A percentile compares a stretch with the other conserved stretches of the same genome.
phyloP scores from a whole-genome alignment of 2,329 filamentous ascomycete genomes.

The Penicillium sp. region DNA sequence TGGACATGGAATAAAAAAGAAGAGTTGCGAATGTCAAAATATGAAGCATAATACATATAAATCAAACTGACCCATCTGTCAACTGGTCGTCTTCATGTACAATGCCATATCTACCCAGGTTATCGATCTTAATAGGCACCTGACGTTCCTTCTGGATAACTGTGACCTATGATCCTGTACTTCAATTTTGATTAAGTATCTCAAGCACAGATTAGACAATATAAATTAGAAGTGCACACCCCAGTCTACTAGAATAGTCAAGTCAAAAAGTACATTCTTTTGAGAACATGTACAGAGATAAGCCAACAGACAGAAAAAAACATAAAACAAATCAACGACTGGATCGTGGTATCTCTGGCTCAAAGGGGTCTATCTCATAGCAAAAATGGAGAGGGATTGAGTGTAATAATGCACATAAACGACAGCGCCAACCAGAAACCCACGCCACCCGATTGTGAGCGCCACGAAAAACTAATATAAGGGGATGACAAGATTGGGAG shows the following conservation, averaged over 20 bases:
- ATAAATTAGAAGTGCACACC: background rate
- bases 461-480: slow-evolving; percentile 21
- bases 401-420: slow-evolving; percentile 32
- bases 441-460: slow-evolving; percentile 33
- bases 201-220: background rate
- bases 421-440: slow-evolving; percentile 38
- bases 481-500: slow-evolving; percentile 11
- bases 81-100: background rate
- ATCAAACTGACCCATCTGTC: too few species aligned
- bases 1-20: background rate
- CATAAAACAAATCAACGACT: slow-evolving; percentile 29
- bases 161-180: background rate
- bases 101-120: too few species aligned
- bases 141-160: background rate
- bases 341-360: slow-evolving; percentile 45
- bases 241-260: background rate
- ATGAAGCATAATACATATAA: too few species aligned
- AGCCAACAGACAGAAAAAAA: slow-evolving; percentile 1
- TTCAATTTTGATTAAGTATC: background rate
- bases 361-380: slow-evolving; percentile 41
- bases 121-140: too few species aligned
- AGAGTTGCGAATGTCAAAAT: too few species aligned
- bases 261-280: slow-evolving; percentile 19
- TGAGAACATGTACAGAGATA: slow-evolving; percentile 17
- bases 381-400: slow-evolving; percentile 29